Evolutionary conservation across 306 rosid species (phyloP), one percentile per base, ranked within the genome.

Genomic region (Cucumis hystrix): DNA sequence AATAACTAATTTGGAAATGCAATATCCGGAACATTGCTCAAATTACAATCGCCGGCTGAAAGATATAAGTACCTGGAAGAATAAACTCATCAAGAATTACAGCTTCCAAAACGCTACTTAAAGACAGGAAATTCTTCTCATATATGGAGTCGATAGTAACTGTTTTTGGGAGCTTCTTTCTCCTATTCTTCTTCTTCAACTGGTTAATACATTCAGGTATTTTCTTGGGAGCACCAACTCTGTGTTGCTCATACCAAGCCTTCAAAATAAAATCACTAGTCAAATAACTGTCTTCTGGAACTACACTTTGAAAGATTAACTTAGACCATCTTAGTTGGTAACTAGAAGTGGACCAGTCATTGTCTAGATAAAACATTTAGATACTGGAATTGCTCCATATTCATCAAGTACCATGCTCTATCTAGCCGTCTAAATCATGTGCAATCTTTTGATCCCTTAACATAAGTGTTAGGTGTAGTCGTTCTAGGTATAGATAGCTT

Each of bases 161-260:
- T 4, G 96, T 90, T 72, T 86, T 94, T 1, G 93, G 90, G 75
- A 92, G 91, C 88, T 94, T 90, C 40, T 80, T 78, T 78, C 97
- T 80, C 74, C 84, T 80, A 66, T 86, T 74, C 66, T 89, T 82
- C 87, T 84, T 87, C 82, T 80, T 87, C 62, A 90, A 83, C 17
- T 83, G 82, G 69, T 80, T 83, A 55, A 89, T 80, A 17, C 85
- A 80, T 70, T 94, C 98, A 0, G 87, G 88, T 83, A 89, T 83
- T 84, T 90, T 94, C 86, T 82, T 94, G n/a, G 87, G 84, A 66
- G 88, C 95, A 14, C 93, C 85, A 25, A 80, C 84, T 77, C 97
- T 86, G 23, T 81, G 89, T 39, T 90, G 95, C 81, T 90, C 98
- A 76, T 73, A 79, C 95, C 98, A 94, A 0, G 93, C 89, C 98